Conservation (phyloP, 2,329 filamentous ascomycete genomes). For the Lachnellula occidentalis region DNA sequence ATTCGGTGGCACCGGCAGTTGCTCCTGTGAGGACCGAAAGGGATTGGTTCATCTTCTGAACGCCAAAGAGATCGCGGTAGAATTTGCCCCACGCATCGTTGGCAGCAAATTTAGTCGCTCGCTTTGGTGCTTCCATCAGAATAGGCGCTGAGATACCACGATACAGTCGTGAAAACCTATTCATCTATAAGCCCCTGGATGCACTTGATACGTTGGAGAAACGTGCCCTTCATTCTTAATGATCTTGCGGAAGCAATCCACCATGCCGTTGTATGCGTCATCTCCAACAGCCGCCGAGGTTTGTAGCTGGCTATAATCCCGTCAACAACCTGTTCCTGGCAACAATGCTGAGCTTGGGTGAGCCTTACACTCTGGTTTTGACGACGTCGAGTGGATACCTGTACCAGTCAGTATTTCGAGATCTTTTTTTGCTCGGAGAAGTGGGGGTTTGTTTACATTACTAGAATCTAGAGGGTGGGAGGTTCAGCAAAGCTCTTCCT, state of each 20-base stretch:
- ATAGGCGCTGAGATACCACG: conserved; percentile 94
- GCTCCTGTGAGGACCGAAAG: conserved; percentile 92
- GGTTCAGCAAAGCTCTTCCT: conserved; percentile 15
- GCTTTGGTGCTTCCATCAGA: conserved; percentile 95
- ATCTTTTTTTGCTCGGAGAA: conserved; percentile 4
- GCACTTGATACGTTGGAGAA: background rate
- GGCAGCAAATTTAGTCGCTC: conserved; percentile 96
- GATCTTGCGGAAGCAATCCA: conserved; percentile 98
- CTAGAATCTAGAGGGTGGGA: conserved; percentile 60
- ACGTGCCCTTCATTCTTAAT: conserved; percentile 87
- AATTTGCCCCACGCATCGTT: conserved; percentile 98
- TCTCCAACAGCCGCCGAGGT: conserved; percentile 65
- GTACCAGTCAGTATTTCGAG: conserved; percentile 24
- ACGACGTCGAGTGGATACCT: conserved; percentile 99
- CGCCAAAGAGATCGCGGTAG: conserved; percentile 82
- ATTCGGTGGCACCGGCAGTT: conserved; percentile 88
- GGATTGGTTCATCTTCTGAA: conserved; percentile 82
- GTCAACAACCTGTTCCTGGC: conserved; percentile 7
- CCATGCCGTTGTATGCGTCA: conserved; percentile 92
- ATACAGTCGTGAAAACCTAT: conserved; percentile 81
- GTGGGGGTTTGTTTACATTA: conserved; percentile 61
- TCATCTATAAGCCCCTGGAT: conserved; percentile 6
- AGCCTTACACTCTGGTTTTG: conserved; percentile 87
- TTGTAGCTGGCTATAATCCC: conserved; percentile 68
- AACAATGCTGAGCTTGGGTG: background rate